Conservation (phyloP, 2,329 filamentous ascomycete genomes). For the Neofusicoccum cordaticola region DNA sequence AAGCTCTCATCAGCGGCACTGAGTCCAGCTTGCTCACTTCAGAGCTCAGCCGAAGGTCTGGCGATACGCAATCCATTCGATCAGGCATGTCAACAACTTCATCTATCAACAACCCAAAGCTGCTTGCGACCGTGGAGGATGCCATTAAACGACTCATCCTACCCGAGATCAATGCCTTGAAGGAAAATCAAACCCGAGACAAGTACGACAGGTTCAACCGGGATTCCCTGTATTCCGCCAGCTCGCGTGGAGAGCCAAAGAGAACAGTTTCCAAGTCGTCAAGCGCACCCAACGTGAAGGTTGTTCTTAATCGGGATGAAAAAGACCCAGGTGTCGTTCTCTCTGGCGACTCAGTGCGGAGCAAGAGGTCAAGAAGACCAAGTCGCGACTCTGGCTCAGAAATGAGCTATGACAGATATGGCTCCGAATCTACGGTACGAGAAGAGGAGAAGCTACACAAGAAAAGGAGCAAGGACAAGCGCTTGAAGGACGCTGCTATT, state of each 20-base stretch:
- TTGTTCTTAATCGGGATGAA: slow-evolving; percentile 58
- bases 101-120: slow-evolving; percentile 86
- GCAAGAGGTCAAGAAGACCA: slow-evolving; percentile 53
- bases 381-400: slow-evolving; percentile 52
- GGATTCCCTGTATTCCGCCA: slow-evolving; percentile 60
- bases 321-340: slow-evolving; percentile 59
- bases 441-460: slow-evolving; percentile 52
- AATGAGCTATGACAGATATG: slow-evolving; percentile 28
- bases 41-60: slow-evolving; percentile 55
- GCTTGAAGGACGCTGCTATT: slow-evolving; percentile 54
- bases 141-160: slow-evolving; percentile 86
- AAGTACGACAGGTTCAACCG: slow-evolving; percentile 65
- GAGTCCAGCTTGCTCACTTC: slow-evolving; percentile 62
- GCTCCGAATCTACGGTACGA: slow-evolving; percentile 27
- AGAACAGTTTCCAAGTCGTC: slow-evolving; percentile 59
- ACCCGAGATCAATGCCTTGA: slow-evolving; percentile 86
- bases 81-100: slow-evolving; percentile 56
- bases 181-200: slow-evolving; percentile 73
- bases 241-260: slow-evolving; percentile 41
- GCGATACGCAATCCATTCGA: slow-evolving; percentile 57
- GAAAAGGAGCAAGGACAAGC: slow-evolving; percentile 53
- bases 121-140: slow-evolving; percentile 89
- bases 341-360: slow-evolving; percentile 53
- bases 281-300: slow-evolving; percentile 61
- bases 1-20: slow-evolving; percentile 41